phyloP scores from a whole-genome alignment of 176 grass and related monocot genomes.

The Juncus inflexus region DNA sequence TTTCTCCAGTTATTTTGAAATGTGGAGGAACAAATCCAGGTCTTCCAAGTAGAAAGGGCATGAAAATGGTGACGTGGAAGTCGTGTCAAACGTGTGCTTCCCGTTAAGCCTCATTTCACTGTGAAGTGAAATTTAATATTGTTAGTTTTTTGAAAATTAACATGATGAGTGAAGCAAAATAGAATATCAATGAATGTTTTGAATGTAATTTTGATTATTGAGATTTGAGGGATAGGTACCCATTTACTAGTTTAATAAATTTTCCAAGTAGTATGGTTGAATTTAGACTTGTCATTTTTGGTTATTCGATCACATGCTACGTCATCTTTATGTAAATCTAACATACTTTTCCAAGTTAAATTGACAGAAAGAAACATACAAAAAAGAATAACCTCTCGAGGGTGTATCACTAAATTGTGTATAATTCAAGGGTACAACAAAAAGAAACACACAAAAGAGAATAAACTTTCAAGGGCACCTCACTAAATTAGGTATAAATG shows the following conservation, averaged over 20 bases:
- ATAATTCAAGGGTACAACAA: too few species aligned
- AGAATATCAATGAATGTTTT: background rate
- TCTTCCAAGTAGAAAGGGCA: background rate
- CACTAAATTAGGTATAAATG: conserved; percentile 32
- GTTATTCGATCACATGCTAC: too few species aligned
- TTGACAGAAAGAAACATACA: conserved; percentile 25
- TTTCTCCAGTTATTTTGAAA: background rate
- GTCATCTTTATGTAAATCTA: too few species aligned
- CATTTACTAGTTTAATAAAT: conserved; percentile 22
- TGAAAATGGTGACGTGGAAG: conserved; percentile 20
- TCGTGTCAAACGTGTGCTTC: conserved; percentile 46
- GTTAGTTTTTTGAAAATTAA: conserved; percentile 18
- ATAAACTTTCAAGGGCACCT: conserved; percentile 25
- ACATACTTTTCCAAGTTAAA: too few species aligned
- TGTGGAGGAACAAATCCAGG: background rate
- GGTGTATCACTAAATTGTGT: background rate
- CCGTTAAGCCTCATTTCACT: conserved; percentile 35
- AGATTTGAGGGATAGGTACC: conserved; percentile 21
- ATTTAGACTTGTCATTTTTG: too few species aligned
- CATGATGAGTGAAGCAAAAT: background rate
- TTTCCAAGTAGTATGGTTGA: background rate
- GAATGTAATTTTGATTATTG: conserved; percentile 4
- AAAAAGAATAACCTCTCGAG: conserved; percentile 1
- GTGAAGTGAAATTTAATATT: conserved; percentile 5
- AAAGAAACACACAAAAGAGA: background rate